Conservation (phyloP, 2,329 filamentous ascomycete species). For the Ophiostoma australiae region DNA sequence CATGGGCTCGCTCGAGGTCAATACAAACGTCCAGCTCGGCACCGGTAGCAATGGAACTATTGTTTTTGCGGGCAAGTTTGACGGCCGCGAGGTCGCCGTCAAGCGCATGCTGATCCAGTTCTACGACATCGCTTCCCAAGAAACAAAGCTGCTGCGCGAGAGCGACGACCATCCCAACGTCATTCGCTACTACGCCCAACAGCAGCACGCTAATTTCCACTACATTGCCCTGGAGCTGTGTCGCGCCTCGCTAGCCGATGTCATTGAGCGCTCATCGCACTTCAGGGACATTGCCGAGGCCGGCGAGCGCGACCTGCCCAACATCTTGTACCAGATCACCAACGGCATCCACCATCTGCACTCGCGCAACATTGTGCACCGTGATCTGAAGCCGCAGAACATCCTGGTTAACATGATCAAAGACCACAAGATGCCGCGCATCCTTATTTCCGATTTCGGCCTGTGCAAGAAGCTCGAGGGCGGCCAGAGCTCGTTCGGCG, state of each 20-base stretch:
- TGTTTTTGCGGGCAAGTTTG: conserved; percentile 91
- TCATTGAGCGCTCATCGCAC: conserved; percentile 60
- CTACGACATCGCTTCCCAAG: conserved; percentile 90
- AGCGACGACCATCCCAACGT: conserved; percentile 96
- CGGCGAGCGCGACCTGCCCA: conserved; percentile 69
- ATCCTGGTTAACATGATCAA: conserved; percentile 73
- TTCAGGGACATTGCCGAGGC: conserved; percentile 66
- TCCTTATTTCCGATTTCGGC: conserved; percentile 95
- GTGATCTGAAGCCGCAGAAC: conserved; percentile 96
- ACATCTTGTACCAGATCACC: conserved; percentile 81
- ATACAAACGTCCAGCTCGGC: conserved; percentile 59
- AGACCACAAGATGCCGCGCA: conserved; percentile 65
- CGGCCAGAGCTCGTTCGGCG: conserved; percentile 88
- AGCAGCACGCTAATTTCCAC: conserved; percentile 80
- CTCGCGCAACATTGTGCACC: conserved; percentile 87
- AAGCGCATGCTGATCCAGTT: conserved; percentile 97
- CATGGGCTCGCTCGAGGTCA: conserved; percentile 60
- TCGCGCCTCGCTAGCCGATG: conserved; percentile 85
- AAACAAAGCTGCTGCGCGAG: conserved; percentile 83
- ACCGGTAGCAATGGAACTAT: conserved; percentile 95
- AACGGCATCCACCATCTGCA: conserved; percentile 86
- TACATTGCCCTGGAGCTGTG: conserved; percentile 96
- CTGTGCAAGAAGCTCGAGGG: conserved; percentile 96
- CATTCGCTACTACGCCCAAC: conserved; percentile 91
- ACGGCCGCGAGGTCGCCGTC: conserved; percentile 86